Base-by-base conservation (phyloP, 768 basidiomycete species). In the Boletus coccyginus region DNA sequence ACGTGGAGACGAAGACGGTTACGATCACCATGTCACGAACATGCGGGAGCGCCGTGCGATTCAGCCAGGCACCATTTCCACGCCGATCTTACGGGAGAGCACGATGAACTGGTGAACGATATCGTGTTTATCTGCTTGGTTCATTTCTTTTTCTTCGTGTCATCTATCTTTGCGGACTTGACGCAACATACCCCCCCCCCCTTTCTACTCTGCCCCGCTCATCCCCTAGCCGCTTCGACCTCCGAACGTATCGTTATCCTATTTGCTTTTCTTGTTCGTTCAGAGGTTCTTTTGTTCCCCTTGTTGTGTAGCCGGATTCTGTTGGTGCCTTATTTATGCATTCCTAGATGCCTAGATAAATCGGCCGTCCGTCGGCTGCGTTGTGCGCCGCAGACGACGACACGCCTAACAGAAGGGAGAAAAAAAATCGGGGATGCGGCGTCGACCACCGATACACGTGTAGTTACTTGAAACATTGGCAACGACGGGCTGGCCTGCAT, bases 51-150 rank as follows among this genome's bases (percentile, higher is more conserved):
- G 88, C 46, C 76, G 84, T 62, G 75, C 78, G 56, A 78, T 89
- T 40, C 66, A 78, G 29, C 79, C 87, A n/a, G 78, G 70, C 19
- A 74, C 83, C 38, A 92, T 93, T 57, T 87, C 86, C 3, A 82
- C 88, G 49, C 91, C 92, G 21, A 81, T 92, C 57, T 67, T 94
- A 72, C 77, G 81, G 66, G 87, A 90, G 74, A 93, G 86, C 72
- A 92, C 85, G 62, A 84, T 92, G 84, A 89, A 91, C 70, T 93
- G 90, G 90, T 93, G 76, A 77, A 41, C 42, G 7, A 16, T 55
- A 29, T 32, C 27, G 12, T 24, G 4, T 29, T 51, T 41, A 24
- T 14, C 27, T 12, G 31, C 12, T 32, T 49, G 19, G 17, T 38
- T 46, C 2, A 14, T 42, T 12, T 33, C 27, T 0, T 13, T 13